These are phyloP conservation scores for Hyphopichia khmerensis DNA, from an alignment of 1,139 yeast genomes.

Conservation along the genomic window DNA sequence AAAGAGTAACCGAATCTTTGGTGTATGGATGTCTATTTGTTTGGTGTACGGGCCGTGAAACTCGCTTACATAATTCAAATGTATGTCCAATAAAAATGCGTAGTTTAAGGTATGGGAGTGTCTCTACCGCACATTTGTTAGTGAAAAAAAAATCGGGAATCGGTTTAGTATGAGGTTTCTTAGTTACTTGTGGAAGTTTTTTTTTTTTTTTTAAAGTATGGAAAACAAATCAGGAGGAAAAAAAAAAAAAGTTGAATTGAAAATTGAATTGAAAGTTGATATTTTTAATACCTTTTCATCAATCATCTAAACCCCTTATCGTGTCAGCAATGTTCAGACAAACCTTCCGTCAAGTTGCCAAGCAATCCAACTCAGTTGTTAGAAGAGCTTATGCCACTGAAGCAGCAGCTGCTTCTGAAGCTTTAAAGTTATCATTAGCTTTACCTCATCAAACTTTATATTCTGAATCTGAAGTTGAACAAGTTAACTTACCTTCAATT, in stretches of 20 bases:
- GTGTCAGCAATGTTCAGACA: slow-evolving; percentile 60
- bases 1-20: no score
- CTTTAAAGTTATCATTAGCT: slow-evolving; percentile 84
- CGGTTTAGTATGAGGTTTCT: background rate
- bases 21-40: no score
- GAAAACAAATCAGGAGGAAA: background rate
- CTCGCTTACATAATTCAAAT: background rate
- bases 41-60: no score
- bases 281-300: background rate
- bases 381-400: slow-evolving; percentile 92
- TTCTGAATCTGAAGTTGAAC: slow-evolving; percentile 58
- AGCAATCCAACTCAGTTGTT: slow-evolving; percentile 60
- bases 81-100: background rate
- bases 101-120: background rate
- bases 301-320: background rate
- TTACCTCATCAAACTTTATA: slow-evolving; percentile 77
- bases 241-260: background rate
- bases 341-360: slow-evolving; percentile 63
- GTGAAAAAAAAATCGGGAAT: background rate
- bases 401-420: slow-evolving; percentile 68
- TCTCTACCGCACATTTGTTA: background rate
- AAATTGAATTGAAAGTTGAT: background rate
- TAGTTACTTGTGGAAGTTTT: no score
- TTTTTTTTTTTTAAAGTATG: background rate
- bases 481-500: slow-evolving; percentile 94